A percentile compares a stretch with the other conserved stretches of the same genome.
These are phyloP conservation scores for Fistulinella prunicolor DNA, from an alignment of 768 basidiomycete species.

Conservation along the genomic window DNA sequence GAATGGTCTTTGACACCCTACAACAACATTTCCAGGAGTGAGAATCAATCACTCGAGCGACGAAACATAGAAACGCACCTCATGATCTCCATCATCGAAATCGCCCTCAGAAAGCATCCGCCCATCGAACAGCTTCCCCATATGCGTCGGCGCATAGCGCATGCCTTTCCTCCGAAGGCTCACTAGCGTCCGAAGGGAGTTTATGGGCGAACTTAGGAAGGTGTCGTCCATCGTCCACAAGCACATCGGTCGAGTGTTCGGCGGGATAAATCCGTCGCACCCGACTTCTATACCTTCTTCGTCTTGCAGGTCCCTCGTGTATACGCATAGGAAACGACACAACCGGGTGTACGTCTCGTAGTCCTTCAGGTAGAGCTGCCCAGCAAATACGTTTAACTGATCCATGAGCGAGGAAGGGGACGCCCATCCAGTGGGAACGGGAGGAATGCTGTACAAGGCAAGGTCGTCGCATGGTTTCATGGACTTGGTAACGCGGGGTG, in stretches of 20 bases:
- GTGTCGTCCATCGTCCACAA: conserved; percentile 11
- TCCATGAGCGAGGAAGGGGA: background rate
- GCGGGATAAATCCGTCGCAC: conserved; percentile 4
- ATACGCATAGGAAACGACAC: background rate
- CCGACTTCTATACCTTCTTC: background rate
- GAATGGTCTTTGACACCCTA: no score
- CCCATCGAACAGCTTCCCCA: conserved; percentile 9
- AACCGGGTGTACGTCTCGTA: background rate
- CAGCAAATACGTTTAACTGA: background rate
- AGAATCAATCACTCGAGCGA: no score
- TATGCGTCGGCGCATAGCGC: conserved; percentile 32
- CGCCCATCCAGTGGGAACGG: background rate
- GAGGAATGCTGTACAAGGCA: background rate
- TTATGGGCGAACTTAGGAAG: conserved; percentile 37
- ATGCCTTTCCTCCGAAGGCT: conserved; percentile 38
- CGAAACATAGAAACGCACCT: no score
- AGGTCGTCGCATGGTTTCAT: background rate
- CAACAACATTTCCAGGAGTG: no score
- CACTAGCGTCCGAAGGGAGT: conserved; percentile 19
- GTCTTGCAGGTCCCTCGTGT: background rate
- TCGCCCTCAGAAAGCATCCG: conserved; percentile 22
- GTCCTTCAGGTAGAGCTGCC: background rate
- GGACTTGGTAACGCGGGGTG: background rate
- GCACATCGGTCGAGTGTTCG: background rate
- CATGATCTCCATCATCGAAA: no score